Evolutionary conservation across 1,284 basidiomycete genomes (phyloP).

Genomic region (Xerocomus nothofagi): DNA sequence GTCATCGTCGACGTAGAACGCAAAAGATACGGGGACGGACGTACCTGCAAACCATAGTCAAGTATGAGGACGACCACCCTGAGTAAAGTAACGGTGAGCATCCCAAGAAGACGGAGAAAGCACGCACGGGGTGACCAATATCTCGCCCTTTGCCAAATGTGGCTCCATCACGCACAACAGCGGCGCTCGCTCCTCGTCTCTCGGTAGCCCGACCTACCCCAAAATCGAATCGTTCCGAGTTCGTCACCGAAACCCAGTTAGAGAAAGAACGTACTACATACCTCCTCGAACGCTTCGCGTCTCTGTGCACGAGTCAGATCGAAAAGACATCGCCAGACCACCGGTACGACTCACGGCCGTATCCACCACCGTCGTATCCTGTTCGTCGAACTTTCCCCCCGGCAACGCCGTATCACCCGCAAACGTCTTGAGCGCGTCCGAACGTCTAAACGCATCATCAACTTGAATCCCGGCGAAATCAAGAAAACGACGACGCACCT

Average conservation of each 20-base stretch:
- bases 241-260: not conserved
- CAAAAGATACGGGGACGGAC: slow-evolving; percentile 14
- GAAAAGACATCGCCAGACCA: not conserved
- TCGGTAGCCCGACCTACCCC: slow-evolving; percentile 74
- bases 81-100: slow-evolving; percentile 1
- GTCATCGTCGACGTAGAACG: not conserved
- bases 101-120: not conserved
- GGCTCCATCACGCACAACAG: slow-evolving; percentile 75
- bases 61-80: slow-evolving; percentile 83
- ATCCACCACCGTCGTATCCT: slow-evolving; percentile 68
- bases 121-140: slow-evolving; percentile 79
- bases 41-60: slow-evolving; percentile 64
- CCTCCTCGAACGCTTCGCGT: slow-evolving; percentile 75
- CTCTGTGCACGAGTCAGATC: slow-evolving; percentile 43
- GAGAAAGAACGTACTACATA: slow-evolving; percentile 21
- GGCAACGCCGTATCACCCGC: slow-evolving; percentile 84
- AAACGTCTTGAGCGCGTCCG: slow-evolving; percentile 68
- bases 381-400: slow-evolving; percentile 74
- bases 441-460: no score
- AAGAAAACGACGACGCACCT: slow-evolving; percentile 45
- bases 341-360: slow-evolving; percentile 63
- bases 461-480: no score
- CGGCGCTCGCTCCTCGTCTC: slow-evolving; percentile 65
- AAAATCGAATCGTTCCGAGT: not conserved
- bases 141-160: slow-evolving; percentile 67